phyloP scores from a whole-genome alignment of 1,139 yeast species.

The Groenewaldozyma sp. region DNA sequence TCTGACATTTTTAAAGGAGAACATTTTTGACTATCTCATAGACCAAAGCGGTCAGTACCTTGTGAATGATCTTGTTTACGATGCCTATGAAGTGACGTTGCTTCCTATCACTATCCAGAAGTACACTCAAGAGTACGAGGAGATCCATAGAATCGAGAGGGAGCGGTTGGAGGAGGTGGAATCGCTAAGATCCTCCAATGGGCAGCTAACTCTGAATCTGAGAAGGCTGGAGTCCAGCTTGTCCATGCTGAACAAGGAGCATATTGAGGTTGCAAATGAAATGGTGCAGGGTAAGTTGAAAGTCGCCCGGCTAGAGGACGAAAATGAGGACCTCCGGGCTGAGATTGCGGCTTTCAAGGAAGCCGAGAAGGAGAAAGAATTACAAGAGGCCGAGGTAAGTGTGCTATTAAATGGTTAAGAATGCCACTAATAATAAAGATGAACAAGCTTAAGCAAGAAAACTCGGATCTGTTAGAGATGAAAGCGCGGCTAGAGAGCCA shows the following conservation, averaged over 20 bases:
- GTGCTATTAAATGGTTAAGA: neutral
- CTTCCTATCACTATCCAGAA: slow-evolving; percentile 62
- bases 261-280: slow-evolving; percentile 67
- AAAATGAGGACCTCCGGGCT: slow-evolving; percentile 46
- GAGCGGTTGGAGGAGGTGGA: slow-evolving; percentile 66
- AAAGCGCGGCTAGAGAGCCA: slow-evolving; percentile 28
- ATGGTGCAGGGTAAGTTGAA: slow-evolving; percentile 54
- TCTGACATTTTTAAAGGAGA: slow-evolving; percentile 67
- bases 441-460: slow-evolving; percentile 45
- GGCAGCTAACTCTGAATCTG: slow-evolving; percentile 63
- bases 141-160: slow-evolving; percentile 58
- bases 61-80: slow-evolving; percentile 66
- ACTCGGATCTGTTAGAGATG: slow-evolving; percentile 28
- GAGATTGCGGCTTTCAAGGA: slow-evolving; percentile 43
- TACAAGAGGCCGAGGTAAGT: slow-evolving; percentile 15
- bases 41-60: slow-evolving; percentile 37
- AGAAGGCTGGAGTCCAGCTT: slow-evolving; percentile 65
- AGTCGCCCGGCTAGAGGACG: slow-evolving; percentile 57
- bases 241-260: slow-evolving; percentile 66
- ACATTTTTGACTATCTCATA: slow-evolving; percentile 61
- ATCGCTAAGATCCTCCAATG: slow-evolving; percentile 53
- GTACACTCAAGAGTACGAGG: slow-evolving; percentile 66
- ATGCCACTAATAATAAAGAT: too few species aligned
- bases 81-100: slow-evolving; percentile 64
- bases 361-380: slow-evolving; percentile 14